phyloP scores from a whole-genome alignment of 2,329 filamentous ascomycete species.

The Penicillium brevicompactum region DNA sequence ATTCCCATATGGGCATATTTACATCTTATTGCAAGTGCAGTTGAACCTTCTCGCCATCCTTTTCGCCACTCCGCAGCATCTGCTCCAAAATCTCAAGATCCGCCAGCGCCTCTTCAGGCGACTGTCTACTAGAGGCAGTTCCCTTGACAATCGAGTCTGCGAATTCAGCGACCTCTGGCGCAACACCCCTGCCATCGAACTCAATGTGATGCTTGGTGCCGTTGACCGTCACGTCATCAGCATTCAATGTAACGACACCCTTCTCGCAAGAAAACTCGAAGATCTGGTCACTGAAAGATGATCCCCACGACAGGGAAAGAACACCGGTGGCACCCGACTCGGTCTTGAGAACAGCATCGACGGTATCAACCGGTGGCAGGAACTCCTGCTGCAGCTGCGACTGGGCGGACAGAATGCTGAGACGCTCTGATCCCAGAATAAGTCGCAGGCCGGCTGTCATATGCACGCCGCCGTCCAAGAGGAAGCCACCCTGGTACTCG shows the following conservation, averaged over 20 bases:
- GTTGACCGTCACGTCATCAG: constrained; percentile 39
- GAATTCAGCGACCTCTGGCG: constrained; percentile 56
- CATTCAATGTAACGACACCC: constrained; percentile 50
- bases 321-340: constrained; percentile 53
- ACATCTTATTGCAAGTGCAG: constrained; percentile 27
- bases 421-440: constrained; percentile 49
- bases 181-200: constrained; percentile 54
- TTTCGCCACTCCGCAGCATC: constrained; percentile 37
- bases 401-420: constrained; percentile 51
- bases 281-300: constrained; percentile 51
- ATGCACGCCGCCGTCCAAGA: constrained; percentile 62
- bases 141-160: constrained; percentile 50
- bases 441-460: constrained; percentile 55
- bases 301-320: constrained; percentile 56
- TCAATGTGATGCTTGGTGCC: constrained; percentile 45
- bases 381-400: constrained; percentile 53
- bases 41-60: constrained; percentile 26
- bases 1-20: too few relatives aligned
- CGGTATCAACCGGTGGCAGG: constrained; percentile 59
- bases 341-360: constrained; percentile 55
- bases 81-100: constrained; percentile 53
- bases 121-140: constrained; percentile 45
- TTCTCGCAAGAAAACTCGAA: constrained; percentile 56
- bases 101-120: constrained; percentile 54
- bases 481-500: constrained; percentile 60